Conservation (phyloP, 139 green algal species). For the Chlorella sp. region DNA sequence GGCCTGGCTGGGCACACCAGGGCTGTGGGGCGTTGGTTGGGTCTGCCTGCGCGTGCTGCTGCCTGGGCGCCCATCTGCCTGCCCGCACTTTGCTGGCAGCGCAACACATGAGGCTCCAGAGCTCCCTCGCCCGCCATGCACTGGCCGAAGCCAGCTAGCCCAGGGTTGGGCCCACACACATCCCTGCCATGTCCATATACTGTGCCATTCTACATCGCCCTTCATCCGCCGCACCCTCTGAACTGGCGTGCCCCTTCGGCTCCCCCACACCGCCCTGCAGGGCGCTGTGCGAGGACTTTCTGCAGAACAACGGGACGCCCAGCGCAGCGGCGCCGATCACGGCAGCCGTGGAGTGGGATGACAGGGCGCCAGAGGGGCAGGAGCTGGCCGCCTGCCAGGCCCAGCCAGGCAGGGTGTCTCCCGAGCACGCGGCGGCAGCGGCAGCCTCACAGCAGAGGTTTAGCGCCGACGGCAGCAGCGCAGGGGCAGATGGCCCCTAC, state of each 20-base stretch:
- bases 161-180: too few species aligned
- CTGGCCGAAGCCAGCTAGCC: too few species aligned
- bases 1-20: too few species aligned
- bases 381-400: background rate
- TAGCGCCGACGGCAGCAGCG: background rate
- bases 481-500: background rate
- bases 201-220: too few species aligned
- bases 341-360: background rate
- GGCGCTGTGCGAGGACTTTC: conserved; percentile 35
- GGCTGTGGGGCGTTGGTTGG: too few species aligned
- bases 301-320: conserved; percentile 34
- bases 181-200: too few species aligned
- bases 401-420: background rate
- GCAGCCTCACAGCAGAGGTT: background rate
- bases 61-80: too few species aligned
- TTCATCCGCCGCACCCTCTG: too few species aligned
- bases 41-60: too few species aligned
- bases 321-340: conserved; percentile 2
- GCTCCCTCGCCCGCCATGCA: too few species aligned
- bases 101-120: background rate
- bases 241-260: background rate
- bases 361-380: background rate
- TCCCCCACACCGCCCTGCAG: background rate
- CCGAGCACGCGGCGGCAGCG: background rate
- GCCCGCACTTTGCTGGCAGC: too few species aligned